Evolutionary conservation across 306 rosid species (phyloP), one percentile per base, ranked within the genome.

Genomic region (Corylus heterophylla): DNA sequence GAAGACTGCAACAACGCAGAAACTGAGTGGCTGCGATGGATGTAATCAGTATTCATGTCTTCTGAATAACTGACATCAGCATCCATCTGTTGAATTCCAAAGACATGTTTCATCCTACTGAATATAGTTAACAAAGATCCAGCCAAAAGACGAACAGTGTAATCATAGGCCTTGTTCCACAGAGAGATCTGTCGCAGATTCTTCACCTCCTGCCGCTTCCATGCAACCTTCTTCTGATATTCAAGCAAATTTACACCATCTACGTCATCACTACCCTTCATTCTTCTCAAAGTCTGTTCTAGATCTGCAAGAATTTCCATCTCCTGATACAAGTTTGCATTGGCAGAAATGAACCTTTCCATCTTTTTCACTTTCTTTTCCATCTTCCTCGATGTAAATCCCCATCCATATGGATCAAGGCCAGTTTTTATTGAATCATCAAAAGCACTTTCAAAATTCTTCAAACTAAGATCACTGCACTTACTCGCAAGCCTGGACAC

Each of bases 111-210:
- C 88, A 96, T 88, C 89, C 90, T 88, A 69, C 80, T 74, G 75
- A 89, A 91, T 76, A 90, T 89, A 44, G 99, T 91, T 88, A 90
- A 88, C 59, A 96, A 73, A 79, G 96, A 87, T 85, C 97, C 87
- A 37, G 91, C 98, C 79, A 96, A 80, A 50, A 93, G 87, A 55
- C 44, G 86, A 63, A 90, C 83, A 4, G 93, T 51, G 81, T 93
- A 96, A 84, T 96, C 97, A 47, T 89, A 91, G 64, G 97, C 91
- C 85, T 87, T 83, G 89, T 86, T 90, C 99, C 99, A 96, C 73
- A 93, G 78, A 72, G 99, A 93, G 74, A 76, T 74, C 42, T 89
- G 89, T 80, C 89, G 80, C 78, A 96, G 78, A 86, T 80, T 81
- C 83, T 89, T 96, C 86, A 96, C 96, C 83, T 93, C 98, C 25